Conservation (phyloP, 352 stramenopile genomes). For the Phytophthora sp. region DNA sequence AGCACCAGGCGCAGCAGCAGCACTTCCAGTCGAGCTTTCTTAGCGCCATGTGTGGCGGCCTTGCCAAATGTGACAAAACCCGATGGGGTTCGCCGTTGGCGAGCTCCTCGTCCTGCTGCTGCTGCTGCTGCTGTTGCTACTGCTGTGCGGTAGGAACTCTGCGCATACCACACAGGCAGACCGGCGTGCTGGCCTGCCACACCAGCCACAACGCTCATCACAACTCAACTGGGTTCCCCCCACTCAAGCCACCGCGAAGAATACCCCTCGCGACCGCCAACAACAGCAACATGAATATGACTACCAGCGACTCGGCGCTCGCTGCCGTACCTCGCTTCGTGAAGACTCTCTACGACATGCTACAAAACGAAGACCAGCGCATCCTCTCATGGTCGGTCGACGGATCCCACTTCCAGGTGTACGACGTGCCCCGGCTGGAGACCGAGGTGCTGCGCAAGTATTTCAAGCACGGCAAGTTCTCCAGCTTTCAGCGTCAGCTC, state of each 20-base stretch:
- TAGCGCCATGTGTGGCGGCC: too few species aligned
- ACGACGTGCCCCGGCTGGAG: not conserved
- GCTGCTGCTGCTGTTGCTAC: not conserved
- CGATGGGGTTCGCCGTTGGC: not conserved
- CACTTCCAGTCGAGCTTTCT: constrained; percentile 8
- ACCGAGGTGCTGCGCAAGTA: constrained; percentile 69
- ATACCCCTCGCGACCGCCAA: not conserved
- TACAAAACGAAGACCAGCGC: constrained; percentile 48
- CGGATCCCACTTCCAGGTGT: constrained; percentile 44
- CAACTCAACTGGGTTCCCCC: constrained; percentile 14
- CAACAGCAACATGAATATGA: not conserved
- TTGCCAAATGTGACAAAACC: not conserved
- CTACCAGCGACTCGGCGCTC: not conserved
- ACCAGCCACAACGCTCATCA: not conserved
- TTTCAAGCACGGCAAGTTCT: constrained; percentile 89
- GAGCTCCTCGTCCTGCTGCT: constrained; percentile 4
- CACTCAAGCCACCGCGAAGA: constrained; percentile 5
- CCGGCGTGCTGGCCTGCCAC: too few species aligned
- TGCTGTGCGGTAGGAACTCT: not conserved
- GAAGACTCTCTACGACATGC: constrained; percentile 54
- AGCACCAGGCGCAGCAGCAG: not conserved
- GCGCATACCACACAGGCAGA: constrained; percentile 1
- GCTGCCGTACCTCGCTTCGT: constrained; percentile 50
- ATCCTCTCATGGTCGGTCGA: not conserved
- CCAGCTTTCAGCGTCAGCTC: constrained; percentile 90